Percentiles rank a stretch among this genome's conserved stretches.
phyloP scores from a whole-genome alignment of 345 rosid species.

The Erodium maritimum region DNA sequence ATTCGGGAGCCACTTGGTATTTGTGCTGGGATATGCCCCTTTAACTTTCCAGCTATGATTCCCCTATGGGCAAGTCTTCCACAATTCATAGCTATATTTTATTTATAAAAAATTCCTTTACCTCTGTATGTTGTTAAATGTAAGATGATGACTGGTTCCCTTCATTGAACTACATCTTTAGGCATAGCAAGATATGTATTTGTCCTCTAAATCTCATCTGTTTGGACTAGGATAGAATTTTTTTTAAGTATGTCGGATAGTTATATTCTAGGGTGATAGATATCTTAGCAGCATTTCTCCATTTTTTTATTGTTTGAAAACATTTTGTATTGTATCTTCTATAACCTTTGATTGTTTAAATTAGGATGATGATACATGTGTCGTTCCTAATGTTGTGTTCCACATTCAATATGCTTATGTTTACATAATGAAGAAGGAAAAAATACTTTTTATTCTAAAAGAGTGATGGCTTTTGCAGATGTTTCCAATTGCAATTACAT shows the following conservation, averaged over 20 bases:
- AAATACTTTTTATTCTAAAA: neutral
- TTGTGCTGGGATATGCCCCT: constrained; percentile 47
- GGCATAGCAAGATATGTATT: neutral
- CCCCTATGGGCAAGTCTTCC: constrained; percentile 34
- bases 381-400: neutral
- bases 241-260: neutral
- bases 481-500: constrained; percentile 36
- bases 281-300: neutral
- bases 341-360: neutral
- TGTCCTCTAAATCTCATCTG: neutral
- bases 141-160: neutral
- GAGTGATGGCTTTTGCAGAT: constrained; percentile 18
- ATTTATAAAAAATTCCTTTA: no score
- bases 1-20: constrained; percentile 44
- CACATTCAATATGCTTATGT: neutral
- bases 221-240: neutral
- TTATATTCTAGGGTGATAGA: neutral
- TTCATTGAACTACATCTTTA: neutral
- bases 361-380: neutral
- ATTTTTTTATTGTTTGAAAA: no score
- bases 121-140: neutral
- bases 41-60: constrained; percentile 38
- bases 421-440: neutral
- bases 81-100: no score
- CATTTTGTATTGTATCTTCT: neutral